A percentile compares a stretch with the other conserved stretches of the same genome.
These are phyloP conservation scores for Hansenula anomala DNA, from an alignment of 1,139 yeast species.

Conservation along the genomic window DNA sequence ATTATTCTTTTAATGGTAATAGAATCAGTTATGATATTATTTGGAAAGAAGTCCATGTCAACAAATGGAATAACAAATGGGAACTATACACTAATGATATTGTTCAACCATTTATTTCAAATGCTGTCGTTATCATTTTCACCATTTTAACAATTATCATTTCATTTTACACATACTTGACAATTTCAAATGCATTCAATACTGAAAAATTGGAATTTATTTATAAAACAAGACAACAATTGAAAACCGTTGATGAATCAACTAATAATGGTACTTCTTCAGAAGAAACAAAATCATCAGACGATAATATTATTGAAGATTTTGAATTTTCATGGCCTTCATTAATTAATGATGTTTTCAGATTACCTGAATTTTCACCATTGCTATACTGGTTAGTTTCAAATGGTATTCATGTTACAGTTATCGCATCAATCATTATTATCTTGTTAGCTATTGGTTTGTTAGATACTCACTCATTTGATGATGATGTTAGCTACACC, in stretches of 20 bases:
- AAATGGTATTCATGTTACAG: constrained; percentile 15
- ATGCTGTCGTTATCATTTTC: constrained; percentile 16
- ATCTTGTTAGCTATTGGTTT: constrained; percentile 8
- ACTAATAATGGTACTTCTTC: background rate
- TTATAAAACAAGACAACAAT: constrained; percentile 7
- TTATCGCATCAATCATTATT: constrained; percentile 6
- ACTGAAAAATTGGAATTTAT: constrained; percentile 13
- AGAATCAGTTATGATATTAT: constrained; percentile 21
- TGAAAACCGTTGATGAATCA: background rate
- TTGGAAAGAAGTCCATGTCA: constrained; percentile 22
- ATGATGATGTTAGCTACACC: constrained; percentile 9
- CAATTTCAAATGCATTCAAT: constrained; percentile 10
- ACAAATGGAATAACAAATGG: constrained; percentile 9
- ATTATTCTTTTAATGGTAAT: constrained; percentile 21
- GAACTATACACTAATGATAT: constrained; percentile 21
- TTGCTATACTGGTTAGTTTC: constrained; percentile 13
- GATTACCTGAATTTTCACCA: constrained; percentile 11
- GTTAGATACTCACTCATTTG: constrained; percentile 12
- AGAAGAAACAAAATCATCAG: too few species aligned
- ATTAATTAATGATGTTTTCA: constrained; percentile 19
- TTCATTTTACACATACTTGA: constrained; percentile 28
- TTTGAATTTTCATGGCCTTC: constrained; percentile 23
- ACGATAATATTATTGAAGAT: constrained; percentile 10
- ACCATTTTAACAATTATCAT: constrained; percentile 13
- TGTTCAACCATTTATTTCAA: constrained; percentile 18